These are phyloP conservation scores for Nigrospora sphaerica DNA, from an alignment of 2,329 filamentous ascomycete genomes.

Conservation along the genomic window DNA sequence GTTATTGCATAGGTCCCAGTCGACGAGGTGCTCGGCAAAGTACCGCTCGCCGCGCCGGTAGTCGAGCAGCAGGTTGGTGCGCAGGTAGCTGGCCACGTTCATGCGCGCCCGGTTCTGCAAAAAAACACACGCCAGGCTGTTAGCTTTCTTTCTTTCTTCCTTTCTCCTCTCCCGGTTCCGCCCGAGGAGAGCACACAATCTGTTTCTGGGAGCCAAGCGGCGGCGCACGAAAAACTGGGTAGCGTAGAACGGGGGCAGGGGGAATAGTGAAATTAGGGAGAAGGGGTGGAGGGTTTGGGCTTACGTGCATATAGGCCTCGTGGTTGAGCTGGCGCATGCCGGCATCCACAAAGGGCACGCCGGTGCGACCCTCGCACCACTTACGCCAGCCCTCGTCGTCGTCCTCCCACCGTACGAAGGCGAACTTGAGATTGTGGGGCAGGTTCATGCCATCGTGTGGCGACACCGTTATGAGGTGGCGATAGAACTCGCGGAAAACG, in stretches of 20 bases:
- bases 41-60: conserved; percentile 58
- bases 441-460: conserved; percentile 54
- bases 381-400: conserved; percentile 47
- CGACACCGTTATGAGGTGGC: conserved; percentile 12
- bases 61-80: conserved; percentile 58
- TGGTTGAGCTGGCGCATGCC: conserved; percentile 56
- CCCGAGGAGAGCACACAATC: too few relatives aligned
- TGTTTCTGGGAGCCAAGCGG: too few relatives aligned
- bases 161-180: too few relatives aligned
- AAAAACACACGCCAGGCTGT: too few relatives aligned
- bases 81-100: conserved; percentile 57
- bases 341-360: conserved; percentile 60
- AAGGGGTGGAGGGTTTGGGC: too few relatives aligned
- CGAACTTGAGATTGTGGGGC: conserved; percentile 65
- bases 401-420: conserved; percentile 61
- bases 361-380: conserved; percentile 56
- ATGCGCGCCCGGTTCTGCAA: conserved; percentile 52
- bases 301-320: conserved; percentile 51
- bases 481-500: conserved; percentile 19
- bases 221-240: too few relatives aligned
- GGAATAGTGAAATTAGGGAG: too few relatives aligned
- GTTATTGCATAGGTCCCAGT: conserved; percentile 56
- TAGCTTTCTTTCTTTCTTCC: too few relatives aligned
- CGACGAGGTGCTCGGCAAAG: conserved; percentile 57
- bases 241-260: too few relatives aligned